phyloP scores from a whole-genome alignment of 192 early-diverging fungal species.

The Pilobolus umbonatus region DNA sequence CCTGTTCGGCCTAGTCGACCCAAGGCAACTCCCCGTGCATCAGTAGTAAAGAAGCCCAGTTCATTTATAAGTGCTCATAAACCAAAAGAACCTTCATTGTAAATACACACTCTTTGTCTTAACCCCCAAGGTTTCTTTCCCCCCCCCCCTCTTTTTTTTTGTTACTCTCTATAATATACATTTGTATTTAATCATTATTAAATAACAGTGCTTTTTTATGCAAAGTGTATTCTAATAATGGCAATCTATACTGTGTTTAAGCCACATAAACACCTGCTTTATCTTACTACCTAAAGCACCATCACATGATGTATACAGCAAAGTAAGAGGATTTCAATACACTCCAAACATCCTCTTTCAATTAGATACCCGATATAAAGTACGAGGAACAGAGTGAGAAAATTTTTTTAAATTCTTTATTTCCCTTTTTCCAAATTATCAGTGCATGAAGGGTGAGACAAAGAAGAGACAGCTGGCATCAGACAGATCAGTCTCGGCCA shows the following conservation, averaged over 20 bases:
- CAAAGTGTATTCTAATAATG: too few species aligned
- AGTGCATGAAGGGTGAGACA: not conserved
- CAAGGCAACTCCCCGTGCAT: slow-evolving; percentile 8
- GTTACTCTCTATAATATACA: not conserved
- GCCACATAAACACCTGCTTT: too few species aligned
- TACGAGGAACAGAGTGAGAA: not conserved
- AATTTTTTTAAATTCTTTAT: not conserved
- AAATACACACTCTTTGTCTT: not conserved
- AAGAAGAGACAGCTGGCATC: slow-evolving; percentile 15
- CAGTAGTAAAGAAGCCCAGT: slow-evolving; percentile 12
- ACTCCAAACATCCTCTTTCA: too few species aligned
- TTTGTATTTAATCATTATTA: too few species aligned
- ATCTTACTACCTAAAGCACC: too few species aligned
- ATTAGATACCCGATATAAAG: too few species aligned
- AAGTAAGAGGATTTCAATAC: too few species aligned
- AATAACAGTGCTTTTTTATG: too few species aligned
- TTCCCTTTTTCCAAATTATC: too few species aligned
- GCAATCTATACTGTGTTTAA: too few species aligned
- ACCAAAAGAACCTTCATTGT: slow-evolving; percentile 12
- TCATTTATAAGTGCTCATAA: slow-evolving; percentile 18
- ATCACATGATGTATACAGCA: too few species aligned
- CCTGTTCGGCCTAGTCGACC: not conserved
- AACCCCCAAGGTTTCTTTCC: not conserved
- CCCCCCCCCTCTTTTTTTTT: not conserved
- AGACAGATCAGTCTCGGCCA: not conserved